Conservation (phyloP, 179 eudicot species). For the Spergularia azorica region DNA sequence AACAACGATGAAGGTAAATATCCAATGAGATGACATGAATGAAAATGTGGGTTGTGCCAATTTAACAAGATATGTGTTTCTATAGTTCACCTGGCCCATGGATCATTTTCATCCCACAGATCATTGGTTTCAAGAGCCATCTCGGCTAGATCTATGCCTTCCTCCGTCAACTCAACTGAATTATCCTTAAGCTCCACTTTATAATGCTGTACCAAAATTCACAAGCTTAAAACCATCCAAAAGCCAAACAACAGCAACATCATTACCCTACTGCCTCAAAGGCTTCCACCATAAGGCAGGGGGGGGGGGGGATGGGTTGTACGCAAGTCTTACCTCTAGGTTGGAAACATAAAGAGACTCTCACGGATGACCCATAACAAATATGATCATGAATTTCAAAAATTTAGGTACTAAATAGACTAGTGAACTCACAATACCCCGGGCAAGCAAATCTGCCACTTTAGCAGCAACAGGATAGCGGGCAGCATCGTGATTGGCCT, state of each 20-base stretch:
- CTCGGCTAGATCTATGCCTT: conserved; percentile 88
- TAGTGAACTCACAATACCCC: conserved; percentile 59
- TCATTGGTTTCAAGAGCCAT: conserved; percentile 94
- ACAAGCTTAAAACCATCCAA: conserved; percentile 15
- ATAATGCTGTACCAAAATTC: conserved; percentile 64
- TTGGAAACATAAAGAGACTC: too few relatives aligned
- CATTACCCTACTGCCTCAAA: too few relatives aligned
- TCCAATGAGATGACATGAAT: neutral
- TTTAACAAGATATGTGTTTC: conserved; percentile 1
- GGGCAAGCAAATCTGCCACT: conserved; percentile 89
- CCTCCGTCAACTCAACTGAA: conserved; percentile 95
- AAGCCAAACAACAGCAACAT: too few relatives aligned
- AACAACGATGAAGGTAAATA: neutral
- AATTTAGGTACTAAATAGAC: conserved; percentile 9
- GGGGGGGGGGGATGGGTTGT: too few relatives aligned
- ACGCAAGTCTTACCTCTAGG: too few relatives aligned
- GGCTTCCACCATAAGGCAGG: too few relatives aligned
- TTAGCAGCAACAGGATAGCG: conserved; percentile 98
- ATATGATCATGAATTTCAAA: neutral
- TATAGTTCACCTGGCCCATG: conserved; percentile 89
- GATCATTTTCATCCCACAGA: conserved; percentile 99
- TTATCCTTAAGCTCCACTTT: conserved; percentile 88
- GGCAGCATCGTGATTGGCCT: conserved; percentile 91
- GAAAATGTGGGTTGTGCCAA: neutral
- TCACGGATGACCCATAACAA: conserved; percentile 1